Base-by-base conservation (phyloP, 495 filamentous ascomycete species). In the Massariosphaeria phaeospora region DNA sequence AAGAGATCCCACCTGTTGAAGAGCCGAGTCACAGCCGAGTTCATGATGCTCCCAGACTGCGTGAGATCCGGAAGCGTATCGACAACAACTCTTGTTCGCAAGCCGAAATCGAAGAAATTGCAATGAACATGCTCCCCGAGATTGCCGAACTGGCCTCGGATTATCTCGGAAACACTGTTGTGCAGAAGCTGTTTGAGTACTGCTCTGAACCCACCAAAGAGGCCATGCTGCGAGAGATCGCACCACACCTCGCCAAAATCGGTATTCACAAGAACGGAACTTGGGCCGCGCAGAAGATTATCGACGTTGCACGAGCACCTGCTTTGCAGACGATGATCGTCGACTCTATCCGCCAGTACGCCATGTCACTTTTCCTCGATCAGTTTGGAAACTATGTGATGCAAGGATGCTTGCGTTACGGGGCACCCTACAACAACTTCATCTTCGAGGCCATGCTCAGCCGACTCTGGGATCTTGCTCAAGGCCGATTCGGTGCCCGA, bases 201-300 rank as follows among this genome's bases (percentile, higher is more conserved):
- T 96, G 91, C 71, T 95, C 90, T 0, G 93, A 97, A 64, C 70
- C 79, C 12, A 82, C 89, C 40, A 90, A 94, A 64, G 89, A 96
- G 71, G 81, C 84, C 34, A 98, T 98, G 94, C 77, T 98, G 29
- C 67, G 71, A 8, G 83, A 94, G 64, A 91, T 97, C 57, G 78
- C 88, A 10, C 91, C 90, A 48, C 91, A 96, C 68, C 79, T 97
- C 64, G 89, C 89, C 15, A 91, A 97, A 69, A 96, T 97, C 69
- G 93, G 93, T 48, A 83, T 96, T 31, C 93, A 98, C 77, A 98
- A 98, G 76, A 98, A 98, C 62, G 93, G 93, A 35, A 98, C 93
- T 4, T 98, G 93, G 93, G 93, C 93, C 51, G 93, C 91, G 0
- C 93, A 98, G 71, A 98, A 97, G 79, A 97, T 98, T 62, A 96